phyloP scores from a whole-genome alignment of 345 rosid species.

The Erysimum cheiranthoides region DNA sequence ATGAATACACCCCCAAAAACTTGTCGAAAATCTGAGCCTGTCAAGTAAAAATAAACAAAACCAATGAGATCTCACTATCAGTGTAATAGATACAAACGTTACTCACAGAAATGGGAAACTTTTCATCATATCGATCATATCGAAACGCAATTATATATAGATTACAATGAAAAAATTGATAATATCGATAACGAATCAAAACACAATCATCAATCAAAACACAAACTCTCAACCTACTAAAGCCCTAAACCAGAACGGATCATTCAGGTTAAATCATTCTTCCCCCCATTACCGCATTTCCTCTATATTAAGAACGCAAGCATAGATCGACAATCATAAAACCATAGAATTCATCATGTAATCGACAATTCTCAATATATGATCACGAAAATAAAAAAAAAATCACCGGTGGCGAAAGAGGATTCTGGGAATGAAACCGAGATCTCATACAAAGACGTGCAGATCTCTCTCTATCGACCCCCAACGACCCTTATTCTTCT shows the following conservation, averaged over 20 bases:
- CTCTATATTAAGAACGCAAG: background rate
- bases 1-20: slow-evolving; percentile 4
- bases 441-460: slow-evolving; percentile 22
- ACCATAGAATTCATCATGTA: slow-evolving; percentile 1
- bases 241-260: slow-evolving; percentile 32
- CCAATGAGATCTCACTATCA: slow-evolving; percentile 11
- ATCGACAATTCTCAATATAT: background rate
- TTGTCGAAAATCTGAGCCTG: slow-evolving; percentile 26
- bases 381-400: background rate
- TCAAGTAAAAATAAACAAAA: background rate
- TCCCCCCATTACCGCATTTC: background rate
- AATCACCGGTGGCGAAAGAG: slow-evolving; percentile 28
- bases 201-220: slow-evolving; percentile 8
- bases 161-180: background rate
- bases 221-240: slow-evolving; percentile 8
- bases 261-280: background rate
- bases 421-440: slow-evolving; percentile 14
- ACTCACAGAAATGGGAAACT: background rate
- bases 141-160: background rate
- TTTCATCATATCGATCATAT: background rate
- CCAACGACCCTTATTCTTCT: slow-evolving; percentile 25
- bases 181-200: slow-evolving; percentile 4
- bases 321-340: slow-evolving; percentile 20
- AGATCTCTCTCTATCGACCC: slow-evolving; percentile 32
- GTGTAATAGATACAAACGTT: slow-evolving; percentile 8